Evolutionary conservation across 257 asterid species (phyloP).

Genomic region (Cinchona pubescens): DNA sequence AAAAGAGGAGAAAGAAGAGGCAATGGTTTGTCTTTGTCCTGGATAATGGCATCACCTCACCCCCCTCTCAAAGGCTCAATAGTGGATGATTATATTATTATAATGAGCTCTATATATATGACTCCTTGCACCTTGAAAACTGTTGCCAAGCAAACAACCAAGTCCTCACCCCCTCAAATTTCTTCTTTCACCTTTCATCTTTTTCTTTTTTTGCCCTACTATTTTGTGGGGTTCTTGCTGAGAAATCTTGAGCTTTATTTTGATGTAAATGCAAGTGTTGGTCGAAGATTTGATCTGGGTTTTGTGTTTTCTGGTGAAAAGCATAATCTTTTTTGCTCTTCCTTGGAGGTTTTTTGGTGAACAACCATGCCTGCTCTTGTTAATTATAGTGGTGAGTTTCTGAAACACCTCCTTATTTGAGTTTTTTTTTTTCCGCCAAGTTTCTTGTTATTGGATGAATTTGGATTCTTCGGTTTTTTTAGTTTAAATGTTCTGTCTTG

Average conservation of each 20-base stretch:
- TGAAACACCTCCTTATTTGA: neutral
- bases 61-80: too few relatives aligned
- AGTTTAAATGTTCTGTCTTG: neutral
- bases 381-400: slow-evolving; percentile 78
- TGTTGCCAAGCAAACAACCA: slow-evolving; percentile 25
- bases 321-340: slow-evolving; percentile 43
- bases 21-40: slow-evolving; percentile 18
- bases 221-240: slow-evolving; percentile 45
- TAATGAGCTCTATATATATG: slow-evolving; percentile 13
- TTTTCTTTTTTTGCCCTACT: slow-evolving; percentile 54
- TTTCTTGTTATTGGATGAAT: neutral
- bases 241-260: slow-evolving; percentile 25
- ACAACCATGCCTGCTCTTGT: slow-evolving; percentile 84
- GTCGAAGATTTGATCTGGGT: slow-evolving; percentile 53
- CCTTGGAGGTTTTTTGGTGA: slow-evolving; percentile 48
- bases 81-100: slow-evolving; percentile 1
- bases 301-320: slow-evolving; percentile 45
- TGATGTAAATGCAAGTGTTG: slow-evolving; percentile 53
- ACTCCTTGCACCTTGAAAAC: slow-evolving; percentile 9
- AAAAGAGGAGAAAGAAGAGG: slow-evolving; percentile 5
- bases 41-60: too few relatives aligned
- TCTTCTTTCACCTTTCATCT: slow-evolving; percentile 9
- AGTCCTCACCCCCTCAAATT: neutral
- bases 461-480: slow-evolving; percentile 8
- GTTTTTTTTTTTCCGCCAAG: neutral